A percentile compares a stretch with the other conserved stretches of the same genome.
These are phyloP conservation scores for Penicillium egyptiacum DNA, from an alignment of 495 filamentous ascomycete genomes.

Conservation along the genomic window DNA sequence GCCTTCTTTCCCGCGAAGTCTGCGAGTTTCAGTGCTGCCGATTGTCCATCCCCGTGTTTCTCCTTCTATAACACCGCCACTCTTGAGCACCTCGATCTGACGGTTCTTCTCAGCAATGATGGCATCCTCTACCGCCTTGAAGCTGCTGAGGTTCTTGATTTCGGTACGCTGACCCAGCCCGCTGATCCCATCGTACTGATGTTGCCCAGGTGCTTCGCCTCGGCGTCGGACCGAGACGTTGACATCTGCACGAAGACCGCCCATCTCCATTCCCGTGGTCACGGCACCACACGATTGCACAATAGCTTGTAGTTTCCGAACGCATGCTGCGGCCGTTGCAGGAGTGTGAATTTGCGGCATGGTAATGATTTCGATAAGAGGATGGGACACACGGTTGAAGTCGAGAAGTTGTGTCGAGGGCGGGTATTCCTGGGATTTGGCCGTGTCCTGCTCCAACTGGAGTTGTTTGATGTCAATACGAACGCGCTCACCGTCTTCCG, in stretches of 20 bases:
- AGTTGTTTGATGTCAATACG: slow-evolving; percentile 84
- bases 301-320: slow-evolving; percentile 83
- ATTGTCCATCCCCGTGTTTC: slow-evolving; percentile 95
- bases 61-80: slow-evolving; percentile 72
- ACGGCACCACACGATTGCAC: slow-evolving; percentile 80
- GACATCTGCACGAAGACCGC: slow-evolving; percentile 88
- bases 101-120: slow-evolving; percentile 86
- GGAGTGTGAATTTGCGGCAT: slow-evolving; percentile 81
- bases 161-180: slow-evolving; percentile 85
- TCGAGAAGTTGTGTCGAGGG: slow-evolving; percentile 77
- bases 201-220: slow-evolving; percentile 40
- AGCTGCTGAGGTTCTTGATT: slow-evolving; percentile 95
- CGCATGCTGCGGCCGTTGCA: slow-evolving; percentile 79
- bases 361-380: slow-evolving; percentile 94
- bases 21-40: slow-evolving; percentile 69
- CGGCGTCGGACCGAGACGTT: slow-evolving; percentile 82
- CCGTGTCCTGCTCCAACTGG: slow-evolving; percentile 97
- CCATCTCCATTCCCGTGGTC: slow-evolving; percentile 87
- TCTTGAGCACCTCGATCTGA: slow-evolving; percentile 79
- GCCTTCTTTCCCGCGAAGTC: slow-evolving; percentile 88
- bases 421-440: slow-evolving; percentile 81
- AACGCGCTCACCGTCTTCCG: slow-evolving; percentile 64
- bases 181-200: slow-evolving; percentile 53
- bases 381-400: slow-evolving; percentile 89
- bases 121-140: slow-evolving; percentile 92